These are phyloP conservation scores for Populus hybrid DNA, from an alignment of 441 rosid species.

Conservation along the genomic window DNA sequence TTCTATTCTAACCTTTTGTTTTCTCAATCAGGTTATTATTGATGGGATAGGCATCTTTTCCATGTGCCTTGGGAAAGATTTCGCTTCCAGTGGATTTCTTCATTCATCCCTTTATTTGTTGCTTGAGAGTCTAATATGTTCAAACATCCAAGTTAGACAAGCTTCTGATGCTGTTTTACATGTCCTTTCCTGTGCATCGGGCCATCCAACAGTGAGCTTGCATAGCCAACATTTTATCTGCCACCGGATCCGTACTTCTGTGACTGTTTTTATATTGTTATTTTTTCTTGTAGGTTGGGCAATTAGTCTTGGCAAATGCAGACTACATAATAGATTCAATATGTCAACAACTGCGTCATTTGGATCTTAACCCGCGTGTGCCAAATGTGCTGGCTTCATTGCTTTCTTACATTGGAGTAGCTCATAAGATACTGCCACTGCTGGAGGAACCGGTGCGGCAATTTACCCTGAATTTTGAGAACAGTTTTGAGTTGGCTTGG, in stretches of 20 bases:
- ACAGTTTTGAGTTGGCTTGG: neutral
- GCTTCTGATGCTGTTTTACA: constrained; percentile 80
- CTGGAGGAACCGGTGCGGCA: constrained; percentile 87
- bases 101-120: constrained; percentile 85
- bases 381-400: constrained; percentile 95
- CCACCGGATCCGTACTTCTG: neutral
- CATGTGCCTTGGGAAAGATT: constrained; percentile 70
- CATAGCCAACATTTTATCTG: constrained; percentile 7
- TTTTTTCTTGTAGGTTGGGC: constrained; percentile 64
- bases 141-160: constrained; percentile 68
- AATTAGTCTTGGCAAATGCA: constrained; percentile 86
- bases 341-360: constrained; percentile 84
- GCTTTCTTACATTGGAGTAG: constrained; percentile 94
- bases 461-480: constrained; percentile 10
- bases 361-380: constrained; percentile 85
- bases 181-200: constrained; percentile 56
- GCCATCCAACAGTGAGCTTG: constrained; percentile 63
- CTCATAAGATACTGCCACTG: constrained; percentile 71
- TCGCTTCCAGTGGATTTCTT: constrained; percentile 84
- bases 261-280: constrained; percentile 14
- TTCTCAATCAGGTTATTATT: constrained; percentile 53
- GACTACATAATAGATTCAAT: constrained; percentile 89
- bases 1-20: constrained; percentile 15
- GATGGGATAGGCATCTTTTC: constrained; percentile 86
- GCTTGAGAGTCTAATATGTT: constrained; percentile 75